Conservation (phyloP, 2,329 filamentous ascomycete genomes). For the Lasiodiplodia gonubiensis region DNA sequence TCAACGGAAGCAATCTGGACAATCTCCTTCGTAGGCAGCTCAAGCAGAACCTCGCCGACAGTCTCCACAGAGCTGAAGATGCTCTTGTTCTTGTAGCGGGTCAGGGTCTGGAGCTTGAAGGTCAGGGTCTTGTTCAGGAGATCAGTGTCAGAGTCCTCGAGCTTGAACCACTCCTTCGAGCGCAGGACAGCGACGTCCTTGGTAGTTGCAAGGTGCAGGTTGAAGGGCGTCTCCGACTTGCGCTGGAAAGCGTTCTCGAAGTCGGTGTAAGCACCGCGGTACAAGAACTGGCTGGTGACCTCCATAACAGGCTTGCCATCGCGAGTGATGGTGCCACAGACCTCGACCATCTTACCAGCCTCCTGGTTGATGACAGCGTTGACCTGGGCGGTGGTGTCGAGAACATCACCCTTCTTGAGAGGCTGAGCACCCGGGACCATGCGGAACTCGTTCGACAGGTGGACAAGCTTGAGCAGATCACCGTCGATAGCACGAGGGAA, state of each 20-base stretch:
- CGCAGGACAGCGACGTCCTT: constrained; percentile 93
- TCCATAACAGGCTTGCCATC: constrained; percentile 91
- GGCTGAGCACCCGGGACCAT: constrained; percentile 97
- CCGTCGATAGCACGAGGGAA: constrained; percentile 97
- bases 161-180: constrained; percentile 97
- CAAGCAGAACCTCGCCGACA: constrained; percentile 86
- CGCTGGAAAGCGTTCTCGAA: constrained; percentile 99
- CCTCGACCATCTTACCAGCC: constrained; percentile 98
- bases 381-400: constrained; percentile 92
- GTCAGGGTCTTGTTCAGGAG: constrained; percentile 91
- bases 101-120: constrained; percentile 91
- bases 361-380: constrained; percentile 98
- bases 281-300: constrained; percentile 97
- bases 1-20: constrained; percentile 98
- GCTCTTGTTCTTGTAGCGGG: constrained; percentile 93
- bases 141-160: constrained; percentile 83
- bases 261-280: constrained; percentile 89
- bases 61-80: constrained; percentile 93
- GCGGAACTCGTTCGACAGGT: constrained; percentile 95
- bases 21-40: constrained; percentile 94
- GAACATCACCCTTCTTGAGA: constrained; percentile 90
- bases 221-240: constrained; percentile 93
- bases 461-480: constrained; percentile 92
- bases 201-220: constrained; percentile 82
- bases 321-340: constrained; percentile 94